Evolutionary conservation across 1,284 basidiomycete species (phyloP), one percentile per base, ranked within the genome.

Genomic region (Neotropicomus parvogracilis): DNA sequence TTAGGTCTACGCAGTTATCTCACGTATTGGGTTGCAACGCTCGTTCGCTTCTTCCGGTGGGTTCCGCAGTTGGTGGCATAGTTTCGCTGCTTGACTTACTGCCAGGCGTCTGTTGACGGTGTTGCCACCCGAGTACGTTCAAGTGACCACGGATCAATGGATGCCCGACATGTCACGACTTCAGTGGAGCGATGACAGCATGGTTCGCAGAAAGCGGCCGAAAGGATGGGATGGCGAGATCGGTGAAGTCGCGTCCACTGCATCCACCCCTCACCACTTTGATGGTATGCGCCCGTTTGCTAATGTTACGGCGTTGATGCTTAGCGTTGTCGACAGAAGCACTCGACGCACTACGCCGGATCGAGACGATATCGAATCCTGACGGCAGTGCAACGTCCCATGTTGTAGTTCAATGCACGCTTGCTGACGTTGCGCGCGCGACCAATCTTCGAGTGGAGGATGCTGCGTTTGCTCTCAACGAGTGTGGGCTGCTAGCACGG

Each of bases 1-100:
- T 80, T 98, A 11, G 95, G 97, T 3, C 74, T 95, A 13, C 81
- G 89, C 50, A 91, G 91, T 49, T 99, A 98, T 69, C 79, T 95
- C 28, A 82, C 91, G 4, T 97, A 87, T 66, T 99, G 97, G 95
- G 81, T 88, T 1, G 80, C 89, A 1, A 86, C 87, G 0, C 74
- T 97, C 38, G 70, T 97, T 16, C 81, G 92, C 24, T 90, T 92
- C 67, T 83, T 97, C 60, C 74, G 83, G 75, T 79, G 60, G 28
- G 75, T 70, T 69, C 21, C 20, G 28, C 10, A 7, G 3, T 8
- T 3, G 17, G n/a, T n/a, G 21, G 11, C 8, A 11, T 1, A 7
- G 6, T 11, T 33, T 38, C 10, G 1, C 14, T 11, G 2, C 50
- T 52, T 2, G 58, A 6, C 3, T n/a, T 16, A 1, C 14, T 6